Base-by-base conservation (phyloP, 164 flowering plant species). In the Nelumbo lutea region DNA sequence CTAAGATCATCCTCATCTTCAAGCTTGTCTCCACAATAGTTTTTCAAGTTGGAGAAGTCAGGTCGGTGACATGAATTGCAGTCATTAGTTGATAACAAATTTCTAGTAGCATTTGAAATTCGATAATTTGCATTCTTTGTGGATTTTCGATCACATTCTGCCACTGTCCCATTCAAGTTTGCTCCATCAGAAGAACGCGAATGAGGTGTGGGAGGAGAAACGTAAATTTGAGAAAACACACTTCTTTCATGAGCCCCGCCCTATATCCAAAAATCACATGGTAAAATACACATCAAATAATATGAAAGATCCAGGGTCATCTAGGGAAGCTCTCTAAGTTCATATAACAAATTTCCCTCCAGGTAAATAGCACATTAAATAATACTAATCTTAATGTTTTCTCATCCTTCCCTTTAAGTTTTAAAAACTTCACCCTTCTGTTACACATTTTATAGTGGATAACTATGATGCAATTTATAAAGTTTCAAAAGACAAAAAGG, bases 171-270 rank as follows among this genome's bases (percentile, higher is more conserved):
- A n/a, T 65, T 76, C 10, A 50, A 50, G 57, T 68, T 67, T 40
- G 59, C 27, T 14, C 72, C 81, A 46, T 43, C 45, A 27, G 76
- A 61, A 57, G 72, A 63, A 60, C 67, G 61, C 56, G 80, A 70
- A 72, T 65, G 73, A 70, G 77, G 70, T 56, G 62, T 60, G 41
- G 53, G 62, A 53, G 68, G 64, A 45, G 79, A 67, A 63, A 71
- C 70, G 60, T 70, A 39, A 69, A 76, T 56, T 42, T 69, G 75
- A 38, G 75, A 57, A 53, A 77, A 60, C 57, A 68, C 41, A 59
- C 57, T 68, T 72, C 73, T 77, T 58, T 79, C 77, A 53, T 48
- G 67, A 57, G 70, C 73, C 59, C 62, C 77, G 44, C 64, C 80
- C 88, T 85, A 53, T 46, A 72, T 5, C 10, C 70, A 66, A 5